Base-by-base conservation (phyloP, 345 rosid species). In the Capsella bursapastoris region DNA sequence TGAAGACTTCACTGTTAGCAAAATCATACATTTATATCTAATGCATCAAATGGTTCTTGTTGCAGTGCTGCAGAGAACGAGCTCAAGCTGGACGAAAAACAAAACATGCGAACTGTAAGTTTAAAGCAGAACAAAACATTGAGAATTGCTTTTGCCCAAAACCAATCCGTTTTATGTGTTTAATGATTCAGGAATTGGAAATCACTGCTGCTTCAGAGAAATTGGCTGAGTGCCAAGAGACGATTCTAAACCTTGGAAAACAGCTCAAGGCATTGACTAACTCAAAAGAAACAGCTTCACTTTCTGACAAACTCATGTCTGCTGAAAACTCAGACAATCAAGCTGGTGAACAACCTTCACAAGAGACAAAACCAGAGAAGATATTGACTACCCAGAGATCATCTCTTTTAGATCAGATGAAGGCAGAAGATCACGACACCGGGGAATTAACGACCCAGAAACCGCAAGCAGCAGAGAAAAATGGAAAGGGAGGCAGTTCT, bases 161-260 rank as follows among this genome's bases (percentile, higher is more conserved):
- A 72, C 15, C 56, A 29, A 56, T 27, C 5, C 28, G 22, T 56
- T 16, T 8, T 58, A 6, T 73, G 62, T 73, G 63, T 50, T 78
- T 28, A 52, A 58, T 57, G 22, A 70, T 66, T 72, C 88, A 95
- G 99, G 88, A 89, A 38, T 75, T 85, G 89, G 97, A 92, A 84
- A 86, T 90, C 72, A 68, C 92, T 47, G 92, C 92, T 70, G 99
- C 99, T 79, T 88, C 99, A 60, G 92, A 91, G 61, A 95, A 89
- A 83, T 79, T 95, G 71, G 97, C 97, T 0, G 97, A 95, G 80
- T 95, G 97, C 81, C 97, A 92, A 79, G 96, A 90, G 75, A 89
- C 97, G 11, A 92, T 95, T 55, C 75, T 87, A 57, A 87, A 89
- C 81, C 75, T 95, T 4, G 97, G 97, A 64, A 95, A 95, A 80